Evolutionary conservation across 2,329 filamentous ascomycete species (phyloP), one percentile per base, ranked within the genome.

Genomic region (Ceratocystis alfenasii): DNA sequence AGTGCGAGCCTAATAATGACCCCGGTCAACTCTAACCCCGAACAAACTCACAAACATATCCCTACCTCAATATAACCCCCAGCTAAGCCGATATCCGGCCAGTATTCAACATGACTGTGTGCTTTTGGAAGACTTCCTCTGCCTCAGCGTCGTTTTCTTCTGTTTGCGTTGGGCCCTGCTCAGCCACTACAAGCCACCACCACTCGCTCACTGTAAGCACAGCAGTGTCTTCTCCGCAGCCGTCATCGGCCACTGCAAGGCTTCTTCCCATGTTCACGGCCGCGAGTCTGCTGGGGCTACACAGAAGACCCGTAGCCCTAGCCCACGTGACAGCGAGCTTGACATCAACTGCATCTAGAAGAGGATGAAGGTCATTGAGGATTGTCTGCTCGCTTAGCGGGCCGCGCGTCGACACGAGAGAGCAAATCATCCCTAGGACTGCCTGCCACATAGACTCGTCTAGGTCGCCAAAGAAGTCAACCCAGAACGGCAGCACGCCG

Each of bases 401-500:
- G 0, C 87, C 83, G 66, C 86, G 79, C 20, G 83, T 84, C 0
- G 86, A 83, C 44, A 88, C 74, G 36, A 82, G 76, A 68, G 88
- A 84, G 44, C 85, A 76, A 1, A 89, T 78, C 4, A 84, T 81
- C 3, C 82, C 80, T 3, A 90, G 73, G 10, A 87, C 78, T 69
- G 84, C 81, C 65, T 81, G 79, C 87, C 88, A 91, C 65, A 85
- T 80, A 0, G 77, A 74, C n/a, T 73, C 73, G 68, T 89, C 80
- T 0, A 82, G 70, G 5, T 80, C 76, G 6, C 83, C 85, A 68
- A 87, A 83, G 68, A 91, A 84, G 72, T 87, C 86, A 64, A 84
- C 81, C 88, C 88, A 92, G 64, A 89, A 80, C 0, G 88, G 88
- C 3, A 89, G 76, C 53, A 83, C 80, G 10, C 78, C 77, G 3